phyloP scores from a whole-genome alignment of 192 early-diverging fungal species.

The Backusella morwellensis region DNA sequence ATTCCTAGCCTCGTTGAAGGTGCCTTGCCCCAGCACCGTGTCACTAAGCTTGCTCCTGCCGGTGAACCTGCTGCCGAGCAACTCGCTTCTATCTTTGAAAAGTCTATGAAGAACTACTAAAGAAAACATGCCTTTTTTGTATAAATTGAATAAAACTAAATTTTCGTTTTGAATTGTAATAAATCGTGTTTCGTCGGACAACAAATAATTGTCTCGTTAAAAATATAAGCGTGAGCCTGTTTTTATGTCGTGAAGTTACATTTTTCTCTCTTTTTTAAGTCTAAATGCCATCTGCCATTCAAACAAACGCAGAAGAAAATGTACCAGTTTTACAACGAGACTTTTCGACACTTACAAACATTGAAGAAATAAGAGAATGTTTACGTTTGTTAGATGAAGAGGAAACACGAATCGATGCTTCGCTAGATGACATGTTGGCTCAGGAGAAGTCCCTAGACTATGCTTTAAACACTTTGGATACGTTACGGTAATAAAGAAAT shows the following conservation, averaged over 20 bases:
- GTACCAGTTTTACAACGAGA: conserved; percentile 14
- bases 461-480: conserved; percentile 51
- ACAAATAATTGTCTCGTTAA: background rate
- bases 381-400: conserved; percentile 58
- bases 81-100: conserved; percentile 64
- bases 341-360: conserved; percentile 55
- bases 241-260: too few species aligned
- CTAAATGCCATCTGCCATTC: conserved; percentile 3
- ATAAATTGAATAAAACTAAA: background rate
- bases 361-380: conserved; percentile 59
- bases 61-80: conserved; percentile 60
- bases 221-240: background rate
- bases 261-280: background rate
- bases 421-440: conserved; percentile 57
- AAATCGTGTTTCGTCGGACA: background rate
- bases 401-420: conserved; percentile 58
- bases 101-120: conserved; percentile 54
- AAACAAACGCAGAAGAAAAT: background rate
- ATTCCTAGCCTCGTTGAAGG: conserved; percentile 77
- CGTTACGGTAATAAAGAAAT: conserved; percentile 42
- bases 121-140: background rate
- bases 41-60: conserved; percentile 84
- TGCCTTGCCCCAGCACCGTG: conserved; percentile 88
- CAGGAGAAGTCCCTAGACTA: conserved; percentile 28
- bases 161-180: background rate